A percentile compares a stretch with the other conserved stretches of the same genome.
Evolutionary conservation across 1,284 basidiomycete species (phyloP).

Genomic region (Tilletia setariae): DNA sequence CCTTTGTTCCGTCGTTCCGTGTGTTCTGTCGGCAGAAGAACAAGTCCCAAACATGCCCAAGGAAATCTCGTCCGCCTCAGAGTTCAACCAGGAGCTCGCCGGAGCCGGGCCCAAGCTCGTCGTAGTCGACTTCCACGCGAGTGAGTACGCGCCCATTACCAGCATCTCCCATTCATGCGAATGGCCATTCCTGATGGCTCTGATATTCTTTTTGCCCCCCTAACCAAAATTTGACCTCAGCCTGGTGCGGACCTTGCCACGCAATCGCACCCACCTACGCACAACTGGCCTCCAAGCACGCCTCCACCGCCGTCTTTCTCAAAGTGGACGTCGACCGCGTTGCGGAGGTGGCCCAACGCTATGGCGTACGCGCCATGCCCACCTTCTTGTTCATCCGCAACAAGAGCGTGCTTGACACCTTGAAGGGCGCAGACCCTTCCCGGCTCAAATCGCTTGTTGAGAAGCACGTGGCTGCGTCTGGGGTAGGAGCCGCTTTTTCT

Average conservation of each 20-base stretch:
- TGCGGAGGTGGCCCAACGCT: constrained; percentile 17
- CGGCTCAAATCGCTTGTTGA: constrained; percentile 17
- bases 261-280: constrained; percentile 23
- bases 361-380: constrained; percentile 26
- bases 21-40: neutral
- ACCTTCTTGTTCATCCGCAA: constrained; percentile 28
- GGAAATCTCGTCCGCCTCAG: constrained; percentile 17
- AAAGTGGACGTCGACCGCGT: constrained; percentile 26
- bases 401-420: constrained; percentile 19
- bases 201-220: no score
- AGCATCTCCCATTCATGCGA: neutral
- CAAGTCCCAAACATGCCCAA: neutral
- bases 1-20: no score
- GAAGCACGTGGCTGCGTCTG: constrained; percentile 14
- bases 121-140: constrained; percentile 28
- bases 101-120: constrained; percentile 23
- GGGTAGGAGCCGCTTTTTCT: constrained; percentile 3
- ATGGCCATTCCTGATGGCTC: no score
- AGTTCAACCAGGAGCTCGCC: constrained; percentile 22
- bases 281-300: constrained; percentile 16
- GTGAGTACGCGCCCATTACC: neutral
- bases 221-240: no score
- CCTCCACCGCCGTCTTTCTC: constrained; percentile 20
- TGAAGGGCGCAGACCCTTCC: constrained; percentile 23
- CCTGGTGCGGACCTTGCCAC: constrained; percentile 26